Evolutionary conservation across 768 basidiomycete genomes (phyloP), one percentile per base, ranked within the genome.

Genomic region (Auriscalpium microsporum): DNA sequence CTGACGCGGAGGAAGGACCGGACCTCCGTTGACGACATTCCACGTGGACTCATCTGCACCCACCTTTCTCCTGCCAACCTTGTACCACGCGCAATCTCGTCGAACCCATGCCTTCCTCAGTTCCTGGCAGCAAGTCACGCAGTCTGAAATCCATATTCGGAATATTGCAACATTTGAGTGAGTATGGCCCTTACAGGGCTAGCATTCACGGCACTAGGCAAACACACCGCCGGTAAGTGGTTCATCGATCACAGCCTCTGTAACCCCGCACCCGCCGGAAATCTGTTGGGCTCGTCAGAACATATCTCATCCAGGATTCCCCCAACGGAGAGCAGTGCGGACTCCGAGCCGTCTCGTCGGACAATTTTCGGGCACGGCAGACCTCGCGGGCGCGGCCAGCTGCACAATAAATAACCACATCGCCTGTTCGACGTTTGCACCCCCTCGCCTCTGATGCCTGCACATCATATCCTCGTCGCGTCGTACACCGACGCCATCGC

Each of bases 401-500:
- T 17, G 23, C 10, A 35, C 34, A 36, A 19, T 36, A 19, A 50
- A 34, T 21, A 38, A 36, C 19, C n/a, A 34, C 17, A 13, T 35
- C 6, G 38, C 40, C 21, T 8, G 44, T 6, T 28, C 21, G 28
- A 23, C 33, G n/a, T 16, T 47, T 28, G 44, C 23, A 17, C 8
- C 46, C 13, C 44, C 19, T 19, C 14, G 19, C 40, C 16, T 49
- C 45, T n/a, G 17, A 60, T 48, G 51, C 67, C 67, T 61, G 61
- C 60, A 50, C 63, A 68, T 48, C 65, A 55, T 52, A 86, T 89
- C 61, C 69, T 85, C 35, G 82, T 80, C 23, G 80, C 76, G 49
- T 83, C 86, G n/a, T 84, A 83, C 68, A 78, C 84, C 21, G 72
- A 81, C 64, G 73, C 77, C 38, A 75, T 92, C 58, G 74, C 77